phyloP scores from a whole-genome alignment of 305 asterid species.

The Fraxinus sp. region DNA sequence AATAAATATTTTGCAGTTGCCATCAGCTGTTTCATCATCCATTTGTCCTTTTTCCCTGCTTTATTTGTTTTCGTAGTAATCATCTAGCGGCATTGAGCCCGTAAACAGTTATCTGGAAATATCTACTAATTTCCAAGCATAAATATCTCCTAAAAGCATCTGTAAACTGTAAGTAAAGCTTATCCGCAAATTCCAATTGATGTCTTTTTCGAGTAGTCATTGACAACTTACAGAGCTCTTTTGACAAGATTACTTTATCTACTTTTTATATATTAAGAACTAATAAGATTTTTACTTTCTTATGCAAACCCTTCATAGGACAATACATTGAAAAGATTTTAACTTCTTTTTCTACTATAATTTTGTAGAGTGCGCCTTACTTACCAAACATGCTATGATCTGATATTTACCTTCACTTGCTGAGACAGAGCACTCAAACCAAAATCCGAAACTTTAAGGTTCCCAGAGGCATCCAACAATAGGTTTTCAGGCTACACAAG shows the following conservation, averaged over 20 bases:
- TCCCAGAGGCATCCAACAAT: constrained; percentile 71
- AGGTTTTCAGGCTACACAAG: constrained; percentile 76
- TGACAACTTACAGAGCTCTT: neutral
- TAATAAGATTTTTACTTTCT: neutral
- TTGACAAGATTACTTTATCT: neutral
- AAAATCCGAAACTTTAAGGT: constrained; percentile 89
- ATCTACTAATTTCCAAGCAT: neutral
- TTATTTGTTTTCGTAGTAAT: neutral
- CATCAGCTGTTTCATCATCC: neutral
- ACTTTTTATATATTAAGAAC: neutral
- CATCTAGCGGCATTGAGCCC: neutral
- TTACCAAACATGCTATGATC: neutral
- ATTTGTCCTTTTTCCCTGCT: neutral
- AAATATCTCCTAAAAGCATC: neutral
- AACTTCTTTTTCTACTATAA: neutral
- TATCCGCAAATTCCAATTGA: neutral
- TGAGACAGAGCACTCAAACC: constrained; percentile 94
- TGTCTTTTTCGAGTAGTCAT: neutral
- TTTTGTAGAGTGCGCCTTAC: neutral
- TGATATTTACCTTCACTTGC: constrained; percentile 75
- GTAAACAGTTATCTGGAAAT: neutral
- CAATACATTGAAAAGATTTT: neutral
- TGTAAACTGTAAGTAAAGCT: neutral
- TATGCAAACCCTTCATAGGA: neutral
- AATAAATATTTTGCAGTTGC: neutral